Conservation (phyloP, 179 eudicot species). For the Beta lomatogona region DNA sequence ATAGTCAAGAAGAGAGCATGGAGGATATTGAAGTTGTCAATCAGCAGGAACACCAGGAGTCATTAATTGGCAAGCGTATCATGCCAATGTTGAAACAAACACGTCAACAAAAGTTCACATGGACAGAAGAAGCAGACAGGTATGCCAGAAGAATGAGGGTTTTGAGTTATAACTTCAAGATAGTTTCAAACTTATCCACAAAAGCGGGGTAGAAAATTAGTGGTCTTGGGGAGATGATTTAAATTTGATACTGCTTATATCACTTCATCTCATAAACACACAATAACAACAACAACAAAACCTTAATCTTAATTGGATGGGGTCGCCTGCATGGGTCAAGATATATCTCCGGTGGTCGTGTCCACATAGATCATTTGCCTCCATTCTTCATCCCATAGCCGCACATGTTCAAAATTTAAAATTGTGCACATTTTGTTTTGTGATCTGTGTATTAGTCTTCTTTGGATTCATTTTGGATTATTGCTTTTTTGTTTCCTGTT, state of each 20-base stretch:
- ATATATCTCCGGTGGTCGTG: too few species aligned
- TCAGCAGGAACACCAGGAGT: slow-evolving; percentile 39
- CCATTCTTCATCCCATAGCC: background rate
- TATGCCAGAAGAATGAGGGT: slow-evolving; percentile 26
- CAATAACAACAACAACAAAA: too few species aligned
- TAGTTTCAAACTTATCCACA: background rate
- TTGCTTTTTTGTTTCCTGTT: background rate
- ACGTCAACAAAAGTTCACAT: slow-evolving; percentile 57
- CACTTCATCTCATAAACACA: background rate
- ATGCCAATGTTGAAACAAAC: slow-evolving; percentile 51
- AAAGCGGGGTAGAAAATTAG: background rate
- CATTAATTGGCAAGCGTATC: slow-evolving; percentile 49
- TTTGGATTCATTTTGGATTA: slow-evolving; percentile 8
- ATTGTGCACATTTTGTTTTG: slow-evolving; percentile 4
- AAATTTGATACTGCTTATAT: background rate
- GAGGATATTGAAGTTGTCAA: slow-evolving; percentile 41
- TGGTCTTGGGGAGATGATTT: background rate
- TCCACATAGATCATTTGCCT: too few species aligned
- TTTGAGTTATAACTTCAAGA: background rate
- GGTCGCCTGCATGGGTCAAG: too few species aligned
- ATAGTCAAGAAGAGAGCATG: slow-evolving; percentile 33
- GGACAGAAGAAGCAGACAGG: slow-evolving; percentile 93
- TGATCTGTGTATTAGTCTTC: background rate
- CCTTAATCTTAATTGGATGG: too few species aligned
- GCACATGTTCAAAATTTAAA: slow-evolving; percentile 13